phyloP scores from a whole-genome alignment of 164 flowering plant species.

The Litsea cubeba region DNA sequence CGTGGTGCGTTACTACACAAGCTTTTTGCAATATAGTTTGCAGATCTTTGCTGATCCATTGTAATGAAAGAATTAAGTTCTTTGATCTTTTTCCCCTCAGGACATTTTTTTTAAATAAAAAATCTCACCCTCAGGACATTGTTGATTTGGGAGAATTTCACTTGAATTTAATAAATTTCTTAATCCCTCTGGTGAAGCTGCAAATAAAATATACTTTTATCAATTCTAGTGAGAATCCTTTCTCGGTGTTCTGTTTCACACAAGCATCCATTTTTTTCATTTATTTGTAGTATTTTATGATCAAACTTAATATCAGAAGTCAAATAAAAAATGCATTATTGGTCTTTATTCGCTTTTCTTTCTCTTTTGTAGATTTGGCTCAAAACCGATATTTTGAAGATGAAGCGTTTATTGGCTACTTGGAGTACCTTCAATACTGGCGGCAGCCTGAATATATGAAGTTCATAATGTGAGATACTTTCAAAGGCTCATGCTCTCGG shows the following conservation, averaged over 20 bases:
- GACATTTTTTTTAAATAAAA: background rate
- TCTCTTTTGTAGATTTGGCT: conserved; percentile 68
- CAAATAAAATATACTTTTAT: background rate
- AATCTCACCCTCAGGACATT: too few species aligned
- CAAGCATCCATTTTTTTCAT: background rate
- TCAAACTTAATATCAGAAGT: background rate
- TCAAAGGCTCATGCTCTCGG: background rate
- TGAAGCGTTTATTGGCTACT: conserved; percentile 98
- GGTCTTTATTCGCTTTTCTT: background rate
- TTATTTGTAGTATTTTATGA: background rate
- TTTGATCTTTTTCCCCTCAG: background rate
- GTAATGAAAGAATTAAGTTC: background rate
- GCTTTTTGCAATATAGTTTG: too few species aligned
- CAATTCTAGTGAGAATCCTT: background rate
- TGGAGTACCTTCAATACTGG: conserved; percentile 95
- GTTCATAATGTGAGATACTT: conserved; percentile 71
- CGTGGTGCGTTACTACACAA: too few species aligned
- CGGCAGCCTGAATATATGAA: conserved; percentile 84
- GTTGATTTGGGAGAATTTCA: background rate
- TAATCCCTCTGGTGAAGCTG: background rate
- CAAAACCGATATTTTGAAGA: conserved; percentile 97
- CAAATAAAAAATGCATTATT: too few species aligned
- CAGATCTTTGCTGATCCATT: too few species aligned
- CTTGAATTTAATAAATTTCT: background rate
- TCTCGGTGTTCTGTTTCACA: background rate